Percentiles rank a stretch among this genome's conserved stretches.
These are phyloP conservation scores for Annulohypoxylon moriforme DNA, from an alignment of 495 filamentous ascomycete genomes.

Conservation along the genomic window DNA sequence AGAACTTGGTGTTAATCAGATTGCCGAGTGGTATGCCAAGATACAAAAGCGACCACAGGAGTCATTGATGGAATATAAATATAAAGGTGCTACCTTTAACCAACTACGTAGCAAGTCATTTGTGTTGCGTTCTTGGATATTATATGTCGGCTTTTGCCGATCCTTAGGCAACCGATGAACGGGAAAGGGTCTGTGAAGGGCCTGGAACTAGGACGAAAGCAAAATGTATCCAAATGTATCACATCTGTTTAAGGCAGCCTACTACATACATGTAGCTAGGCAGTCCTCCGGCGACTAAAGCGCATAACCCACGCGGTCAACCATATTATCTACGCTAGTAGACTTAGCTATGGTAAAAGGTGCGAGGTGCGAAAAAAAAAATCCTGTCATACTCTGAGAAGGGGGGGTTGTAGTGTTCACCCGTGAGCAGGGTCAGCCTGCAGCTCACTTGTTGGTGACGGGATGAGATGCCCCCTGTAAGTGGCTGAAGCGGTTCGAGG, in stretches of 20 bases:
- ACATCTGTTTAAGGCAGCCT: background rate
- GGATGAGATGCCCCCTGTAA: conserved; percentile 14
- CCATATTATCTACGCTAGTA: conserved; percentile 10
- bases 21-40: conserved; percentile 4
- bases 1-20: background rate
- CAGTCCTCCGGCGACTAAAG: conserved; percentile 8
- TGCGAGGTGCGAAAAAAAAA: conserved; percentile 10
- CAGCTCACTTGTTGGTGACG: conserved; percentile 16
- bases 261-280: background rate
- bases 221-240: background rate
- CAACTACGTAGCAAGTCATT: conserved; percentile 1
- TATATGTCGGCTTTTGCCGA: conserved; percentile 18
- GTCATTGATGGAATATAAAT: background rate
- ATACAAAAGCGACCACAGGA: background rate
- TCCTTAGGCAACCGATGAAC: conserved; percentile 21
- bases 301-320: conserved; percentile 20
- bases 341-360: background rate
- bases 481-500: conserved; percentile 30
- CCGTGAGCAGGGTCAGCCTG: conserved; percentile 21
- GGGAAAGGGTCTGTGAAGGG: conserved; percentile 2
- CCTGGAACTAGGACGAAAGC: conserved; percentile 5
- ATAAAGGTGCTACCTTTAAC: conserved; percentile 10
- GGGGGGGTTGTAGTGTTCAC: conserved; percentile 17
- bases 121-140: conserved; percentile 14
- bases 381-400: conserved; percentile 6